Evolutionary conservation across 768 basidiomycete genomes (phyloP).

Genomic region (Agaricus bisporus): DNA sequence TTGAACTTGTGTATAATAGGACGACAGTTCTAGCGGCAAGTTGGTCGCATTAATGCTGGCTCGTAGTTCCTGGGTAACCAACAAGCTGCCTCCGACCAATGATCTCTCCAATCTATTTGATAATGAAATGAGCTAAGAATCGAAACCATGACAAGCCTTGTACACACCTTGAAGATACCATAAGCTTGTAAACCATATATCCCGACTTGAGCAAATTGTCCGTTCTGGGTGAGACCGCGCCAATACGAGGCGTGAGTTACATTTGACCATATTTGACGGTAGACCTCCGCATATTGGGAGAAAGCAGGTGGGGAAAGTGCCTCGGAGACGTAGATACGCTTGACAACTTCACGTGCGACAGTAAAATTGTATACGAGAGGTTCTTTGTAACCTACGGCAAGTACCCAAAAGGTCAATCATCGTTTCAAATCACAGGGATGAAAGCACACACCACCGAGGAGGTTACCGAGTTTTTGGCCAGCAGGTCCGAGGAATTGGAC

Average conservation of each 20-base stretch:
- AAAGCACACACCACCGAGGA: conserved; percentile 42
- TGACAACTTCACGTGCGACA: conserved; percentile 68
- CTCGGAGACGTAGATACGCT: conserved; percentile 71
- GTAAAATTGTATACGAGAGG: conserved; percentile 75
- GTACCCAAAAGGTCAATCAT: not conserved
- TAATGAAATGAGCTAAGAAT: not conserved
- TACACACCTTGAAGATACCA: conserved; percentile 73
- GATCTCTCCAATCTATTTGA: conserved; percentile 75
- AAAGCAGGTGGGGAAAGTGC: conserved; percentile 66
- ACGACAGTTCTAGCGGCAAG: not conserved
- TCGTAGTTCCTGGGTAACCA: conserved; percentile 57
- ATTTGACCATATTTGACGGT: conserved; percentile 59
- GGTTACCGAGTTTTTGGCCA: conserved; percentile 46
- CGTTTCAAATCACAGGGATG: not conserved
- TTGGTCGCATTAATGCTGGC: conserved; percentile 21
- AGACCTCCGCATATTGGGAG: conserved; percentile 48
- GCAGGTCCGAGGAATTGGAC: conserved; percentile 40
- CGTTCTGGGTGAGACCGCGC: conserved; percentile 51
- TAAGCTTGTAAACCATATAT: conserved; percentile 84
- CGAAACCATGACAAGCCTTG: no score
- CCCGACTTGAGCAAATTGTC: conserved; percentile 62
- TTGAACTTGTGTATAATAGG: no score
- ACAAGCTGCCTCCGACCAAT: conserved; percentile 73
- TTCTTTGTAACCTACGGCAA: conserved; percentile 55
- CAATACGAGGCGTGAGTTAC: conserved; percentile 54